phyloP scores from a whole-genome alignment of 78 protist genomes.

The Dictyostelium brefeldianum region DNA sequence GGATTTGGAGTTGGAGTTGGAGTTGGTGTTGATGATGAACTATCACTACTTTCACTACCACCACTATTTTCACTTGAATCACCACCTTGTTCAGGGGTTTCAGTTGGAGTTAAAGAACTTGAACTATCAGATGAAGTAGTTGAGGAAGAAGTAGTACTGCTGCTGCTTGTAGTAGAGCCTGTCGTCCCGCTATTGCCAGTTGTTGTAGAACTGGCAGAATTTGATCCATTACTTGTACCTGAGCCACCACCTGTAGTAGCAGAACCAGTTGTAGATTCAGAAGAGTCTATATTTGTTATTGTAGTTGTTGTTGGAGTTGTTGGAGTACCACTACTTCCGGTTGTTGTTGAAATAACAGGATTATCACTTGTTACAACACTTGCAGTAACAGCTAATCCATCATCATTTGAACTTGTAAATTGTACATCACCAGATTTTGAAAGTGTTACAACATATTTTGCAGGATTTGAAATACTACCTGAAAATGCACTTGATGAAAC shows the following conservation, averaged over 20 bases:
- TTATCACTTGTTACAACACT: background rate
- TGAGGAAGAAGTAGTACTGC: slow-evolving; percentile 9
- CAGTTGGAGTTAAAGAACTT: background rate
- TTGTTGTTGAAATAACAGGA: background rate
- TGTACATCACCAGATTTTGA: background rate
- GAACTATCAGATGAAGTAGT: slow-evolving; percentile 20
- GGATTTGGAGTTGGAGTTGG: background rate
- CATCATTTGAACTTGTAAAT: background rate
- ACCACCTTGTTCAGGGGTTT: background rate
- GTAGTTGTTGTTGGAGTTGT: slow-evolving; percentile 11
- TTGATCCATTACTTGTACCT: background rate
- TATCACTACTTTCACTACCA: background rate
- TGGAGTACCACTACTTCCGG: background rate
- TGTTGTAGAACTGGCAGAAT: background rate
- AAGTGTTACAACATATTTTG: background rate
- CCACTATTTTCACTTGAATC: too few relatives aligned
- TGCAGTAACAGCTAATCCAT: background rate
- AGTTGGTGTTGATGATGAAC: background rate
- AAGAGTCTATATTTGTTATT: background rate
- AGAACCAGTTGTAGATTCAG: background rate
- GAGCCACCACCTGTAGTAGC: background rate
- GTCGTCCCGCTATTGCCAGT: slow-evolving; percentile 14
- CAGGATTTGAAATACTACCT: slow-evolving; percentile 31
- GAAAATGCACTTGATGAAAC: background rate
- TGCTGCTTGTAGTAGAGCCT: background rate